Evolutionary conservation across 306 rosid species (phyloP), one percentile per base, ranked within the genome.

Genomic region (Lathyrus oleraceus): DNA sequence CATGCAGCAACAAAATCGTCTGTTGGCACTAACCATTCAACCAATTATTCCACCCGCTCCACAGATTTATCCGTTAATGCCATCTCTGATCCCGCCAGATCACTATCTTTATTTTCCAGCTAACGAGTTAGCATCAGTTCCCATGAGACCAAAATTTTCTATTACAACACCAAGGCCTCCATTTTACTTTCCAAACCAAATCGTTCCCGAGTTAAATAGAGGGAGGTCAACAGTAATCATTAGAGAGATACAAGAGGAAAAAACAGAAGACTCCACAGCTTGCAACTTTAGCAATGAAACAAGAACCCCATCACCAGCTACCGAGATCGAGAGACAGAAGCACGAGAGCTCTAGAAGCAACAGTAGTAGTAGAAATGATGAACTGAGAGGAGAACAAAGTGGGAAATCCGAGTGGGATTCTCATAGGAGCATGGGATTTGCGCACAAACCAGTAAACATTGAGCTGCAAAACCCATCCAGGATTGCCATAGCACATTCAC

Each of bases 161-260:
- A 67, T 85, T 27, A 68, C 84, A 60, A 40, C 88, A 6, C 68
- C 93, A 13, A 83, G 78, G 73, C 86, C 87, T 35, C 79, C 93
- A 49, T 79, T 85, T 54, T 78, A 78, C 76, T 63, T 85, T 57
- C 54, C 93, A 27, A 81, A 85, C 67, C 83, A 43, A 71, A 43
- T 52, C 67, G 80, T 65, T 60, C 85, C 88, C 4, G 73, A 83
- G 39, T 62, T 81, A 57, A 73, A 67, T 48, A 68, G 84, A 52
- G 81, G 85, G 27, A 82, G 82, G 62, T 87, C 96, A 65, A 87
- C 85, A 0, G 91, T 91, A 68, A 85, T 90, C 73, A 91, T 91
- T 59, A 85, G 76, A 72, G 97, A 91, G 80, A 83, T 87, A 83
- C 91, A 83, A 52, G 96, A 87, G 52, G 93, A 87, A 62, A 85